These are phyloP conservation scores for Aureobasidium lini DNA, from an alignment of 2,329 filamentous ascomycete genomes.

Conservation along the genomic window DNA sequence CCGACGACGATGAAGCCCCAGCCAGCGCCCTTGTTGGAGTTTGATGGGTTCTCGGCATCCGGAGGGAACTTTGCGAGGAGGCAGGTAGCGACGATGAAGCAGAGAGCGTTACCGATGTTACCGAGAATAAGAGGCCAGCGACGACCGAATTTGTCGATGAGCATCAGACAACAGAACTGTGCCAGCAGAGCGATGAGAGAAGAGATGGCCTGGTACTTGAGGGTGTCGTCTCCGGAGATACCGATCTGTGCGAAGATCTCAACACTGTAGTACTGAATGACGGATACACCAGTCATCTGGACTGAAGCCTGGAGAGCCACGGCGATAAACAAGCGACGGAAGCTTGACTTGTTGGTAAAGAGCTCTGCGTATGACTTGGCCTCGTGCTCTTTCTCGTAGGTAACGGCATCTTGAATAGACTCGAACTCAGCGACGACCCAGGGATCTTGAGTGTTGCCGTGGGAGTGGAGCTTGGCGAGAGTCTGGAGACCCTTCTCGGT, in stretches of 20 bases:
- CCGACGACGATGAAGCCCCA: conserved; percentile 70
- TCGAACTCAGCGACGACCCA: conserved; percentile 68
- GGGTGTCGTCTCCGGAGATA: conserved; percentile 55
- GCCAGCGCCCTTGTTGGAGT: conserved; percentile 44
- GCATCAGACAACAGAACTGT: conserved; percentile 59
- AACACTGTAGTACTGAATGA: conserved; percentile 69
- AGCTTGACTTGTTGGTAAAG: conserved; percentile 57
- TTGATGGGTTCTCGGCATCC: conserved; percentile 30
- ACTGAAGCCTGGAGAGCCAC: conserved; percentile 61
- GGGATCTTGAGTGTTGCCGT: conserved; percentile 57
- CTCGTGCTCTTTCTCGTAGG: conserved; percentile 58
- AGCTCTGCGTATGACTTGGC: conserved; percentile 65
- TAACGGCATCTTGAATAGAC: conserved; percentile 61
- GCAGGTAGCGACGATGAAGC: conserved; percentile 61
- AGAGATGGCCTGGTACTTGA: conserved; percentile 71
- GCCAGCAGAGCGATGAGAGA: conserved; percentile 62
- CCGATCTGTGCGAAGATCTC: conserved; percentile 55
- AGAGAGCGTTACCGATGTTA: conserved; percentile 63
- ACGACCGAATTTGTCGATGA: conserved; percentile 64
- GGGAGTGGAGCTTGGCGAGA: conserved; percentile 61
- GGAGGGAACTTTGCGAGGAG: conserved; percentile 56
- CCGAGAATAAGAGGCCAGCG: conserved; percentile 65
- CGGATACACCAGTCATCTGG: conserved; percentile 69
- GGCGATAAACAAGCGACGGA: conserved; percentile 65
- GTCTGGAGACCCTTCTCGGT: conserved; percentile 57